phyloP scores from a whole-genome alignment of 2,329 filamentous ascomycete species.

The Colletotrichum destructivum region DNA sequence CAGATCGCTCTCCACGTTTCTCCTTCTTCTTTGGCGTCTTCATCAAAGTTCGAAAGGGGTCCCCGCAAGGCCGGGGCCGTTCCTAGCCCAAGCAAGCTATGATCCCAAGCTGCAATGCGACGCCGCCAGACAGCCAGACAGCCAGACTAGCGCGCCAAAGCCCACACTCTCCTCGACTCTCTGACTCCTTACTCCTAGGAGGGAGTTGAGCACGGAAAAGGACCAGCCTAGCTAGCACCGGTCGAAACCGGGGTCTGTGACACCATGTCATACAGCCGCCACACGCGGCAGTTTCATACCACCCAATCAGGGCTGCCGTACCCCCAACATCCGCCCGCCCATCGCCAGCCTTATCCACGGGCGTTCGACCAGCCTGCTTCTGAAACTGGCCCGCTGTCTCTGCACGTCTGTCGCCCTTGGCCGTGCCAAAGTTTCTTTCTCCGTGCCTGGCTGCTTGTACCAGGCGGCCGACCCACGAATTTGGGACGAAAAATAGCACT shows the following conservation, averaged over 20 bases:
- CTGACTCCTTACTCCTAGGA: background rate
- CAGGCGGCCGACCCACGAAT: constrained; percentile 5
- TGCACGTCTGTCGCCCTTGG: constrained; percentile 8
- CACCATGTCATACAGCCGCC: constrained; percentile 43
- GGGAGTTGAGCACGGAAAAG: background rate
- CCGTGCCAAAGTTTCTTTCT: constrained; percentile 21
- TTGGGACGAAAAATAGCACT: constrained; percentile 29
- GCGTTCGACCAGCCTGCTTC: constrained; percentile 33
- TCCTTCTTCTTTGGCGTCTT: no score
- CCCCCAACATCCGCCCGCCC: constrained; percentile 2
- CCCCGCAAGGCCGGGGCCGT: constrained; percentile 1
- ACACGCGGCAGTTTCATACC: constrained; percentile 41
- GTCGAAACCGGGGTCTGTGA: constrained; percentile 43
- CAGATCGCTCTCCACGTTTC: constrained; percentile 28
- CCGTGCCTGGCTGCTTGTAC: background rate
- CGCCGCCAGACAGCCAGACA: background rate
- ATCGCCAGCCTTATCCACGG: constrained; percentile 26
- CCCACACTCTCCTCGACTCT: no score
- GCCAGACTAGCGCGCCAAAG: background rate
- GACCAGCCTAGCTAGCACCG: background rate
- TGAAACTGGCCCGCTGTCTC: constrained; percentile 36
- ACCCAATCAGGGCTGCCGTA: constrained; percentile 4
- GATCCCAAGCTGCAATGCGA: background rate
- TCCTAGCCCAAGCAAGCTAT: background rate
- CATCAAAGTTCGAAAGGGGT: background rate